Conservation (phyloP, 305 asterid species). For the Coffea humblotiana region DNA sequence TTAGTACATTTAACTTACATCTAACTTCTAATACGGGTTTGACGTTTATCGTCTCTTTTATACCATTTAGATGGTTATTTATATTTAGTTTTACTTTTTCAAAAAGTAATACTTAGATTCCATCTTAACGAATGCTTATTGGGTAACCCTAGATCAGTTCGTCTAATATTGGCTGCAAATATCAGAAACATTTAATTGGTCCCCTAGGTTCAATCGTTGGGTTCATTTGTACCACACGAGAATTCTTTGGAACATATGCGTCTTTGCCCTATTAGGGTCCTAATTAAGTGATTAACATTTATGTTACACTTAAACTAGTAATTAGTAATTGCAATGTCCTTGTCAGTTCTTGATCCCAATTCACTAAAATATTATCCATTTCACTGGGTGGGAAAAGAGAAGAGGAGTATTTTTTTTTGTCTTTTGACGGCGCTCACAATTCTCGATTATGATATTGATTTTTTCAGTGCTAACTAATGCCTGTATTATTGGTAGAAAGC, state of each 20-base stretch:
- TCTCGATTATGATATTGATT: too few species aligned
- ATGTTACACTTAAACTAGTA: not conserved
- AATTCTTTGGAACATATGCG: not conserved
- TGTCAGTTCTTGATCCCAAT: not conserved
- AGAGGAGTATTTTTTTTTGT: too few species aligned
- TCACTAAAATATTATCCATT: not conserved
- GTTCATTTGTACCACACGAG: not conserved
- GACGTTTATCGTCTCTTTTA: too few species aligned
- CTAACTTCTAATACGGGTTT: too few species aligned
- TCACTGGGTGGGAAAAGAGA: not conserved
- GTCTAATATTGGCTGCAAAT: not conserved
- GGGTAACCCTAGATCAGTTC: too few species aligned
- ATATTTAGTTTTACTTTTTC: too few species aligned
- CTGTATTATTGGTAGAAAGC: not conserved
- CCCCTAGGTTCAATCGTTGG: not conserved
- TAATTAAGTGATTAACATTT: not conserved
- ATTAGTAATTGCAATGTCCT: not conserved
- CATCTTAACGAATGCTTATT: too few species aligned
- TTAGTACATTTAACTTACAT: too few species aligned
- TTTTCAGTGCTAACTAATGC: not conserved
- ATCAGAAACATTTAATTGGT: not conserved
- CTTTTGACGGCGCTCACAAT: too few species aligned
- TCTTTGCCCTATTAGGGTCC: not conserved
- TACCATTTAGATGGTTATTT: too few species aligned
- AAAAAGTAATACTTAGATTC: too few species aligned